phyloP scores from a whole-genome alignment of 1,284 basidiomycete genomes.

The Trichosporon sp. region DNA sequence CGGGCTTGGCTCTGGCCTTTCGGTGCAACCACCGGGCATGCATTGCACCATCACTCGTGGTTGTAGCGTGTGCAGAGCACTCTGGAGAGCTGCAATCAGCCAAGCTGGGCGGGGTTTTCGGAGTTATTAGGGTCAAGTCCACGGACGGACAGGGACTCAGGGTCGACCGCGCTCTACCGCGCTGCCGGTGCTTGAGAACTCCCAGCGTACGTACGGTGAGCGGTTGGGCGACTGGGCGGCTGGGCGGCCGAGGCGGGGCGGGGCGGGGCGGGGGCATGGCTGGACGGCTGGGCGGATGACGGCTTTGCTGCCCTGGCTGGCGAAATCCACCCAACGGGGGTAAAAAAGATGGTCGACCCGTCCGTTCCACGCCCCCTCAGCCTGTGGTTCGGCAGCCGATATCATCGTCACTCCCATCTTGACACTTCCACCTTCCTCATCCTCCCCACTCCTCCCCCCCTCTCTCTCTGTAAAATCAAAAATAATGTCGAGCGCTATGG shows the following conservation, averaged over 20 bases:
- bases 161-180: conserved; percentile 1
- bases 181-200: background rate
- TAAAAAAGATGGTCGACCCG: conserved; percentile 1
- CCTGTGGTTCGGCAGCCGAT: background rate
- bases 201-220: too few relatives aligned
- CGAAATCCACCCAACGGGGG: background rate
- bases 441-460: background rate
- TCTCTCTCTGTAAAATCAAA: background rate
- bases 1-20: background rate
- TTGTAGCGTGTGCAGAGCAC: background rate
- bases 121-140: conserved; percentile 3
- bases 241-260: too few relatives aligned
- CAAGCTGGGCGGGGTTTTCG: background rate
- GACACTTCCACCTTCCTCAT: background rate
- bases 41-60: background rate
- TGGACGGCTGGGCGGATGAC: background rate
- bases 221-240: too few relatives aligned
- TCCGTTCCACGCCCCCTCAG: background rate
- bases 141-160: conserved; percentile 1
- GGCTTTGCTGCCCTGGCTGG: background rate
- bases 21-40: background rate
- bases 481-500: conserved; percentile 13
- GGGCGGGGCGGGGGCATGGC: background rate
- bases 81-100: too few relatives aligned
- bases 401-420: background rate